These are phyloP conservation scores for Xylariaceae sp. DNA, from an alignment of 2,329 filamentous ascomycete species.

Conservation along the genomic window DNA sequence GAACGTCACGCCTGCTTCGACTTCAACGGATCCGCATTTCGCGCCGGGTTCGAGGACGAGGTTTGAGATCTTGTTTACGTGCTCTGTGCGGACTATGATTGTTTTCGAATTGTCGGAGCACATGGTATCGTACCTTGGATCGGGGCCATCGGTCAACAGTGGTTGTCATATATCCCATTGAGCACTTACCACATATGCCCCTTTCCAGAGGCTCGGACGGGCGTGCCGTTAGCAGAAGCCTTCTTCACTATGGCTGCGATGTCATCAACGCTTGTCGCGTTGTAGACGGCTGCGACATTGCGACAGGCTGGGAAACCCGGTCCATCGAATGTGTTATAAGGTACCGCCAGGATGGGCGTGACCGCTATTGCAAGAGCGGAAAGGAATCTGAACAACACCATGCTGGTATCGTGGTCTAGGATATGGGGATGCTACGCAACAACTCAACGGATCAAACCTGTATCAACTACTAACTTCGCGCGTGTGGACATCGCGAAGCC, in stretches of 20 bases:
- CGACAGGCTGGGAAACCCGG: slow-evolving; percentile 43
- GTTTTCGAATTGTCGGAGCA: slow-evolving; percentile 44
- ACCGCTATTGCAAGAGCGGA: slow-evolving; percentile 14
- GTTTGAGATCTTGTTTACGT: slow-evolving; percentile 41
- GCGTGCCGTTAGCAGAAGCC: slow-evolving; percentile 36
- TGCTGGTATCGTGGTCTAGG: slow-evolving; percentile 5
- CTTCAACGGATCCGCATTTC: slow-evolving; percentile 40
- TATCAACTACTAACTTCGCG: background rate
- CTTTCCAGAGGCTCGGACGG: slow-evolving; percentile 44
- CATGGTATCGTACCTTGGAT: slow-evolving; percentile 46
- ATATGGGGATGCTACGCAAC: background rate
- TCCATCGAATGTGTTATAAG: slow-evolving; percentile 48
- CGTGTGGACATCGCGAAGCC: background rate
- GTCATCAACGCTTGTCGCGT: slow-evolving; percentile 42
- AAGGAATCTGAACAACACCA: slow-evolving; percentile 19
- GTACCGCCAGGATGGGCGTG: slow-evolving; percentile 22
- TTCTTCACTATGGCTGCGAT: slow-evolving; percentile 39
- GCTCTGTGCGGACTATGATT: slow-evolving; percentile 43
- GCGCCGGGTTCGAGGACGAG: slow-evolving; percentile 36
- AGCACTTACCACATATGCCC: slow-evolving; percentile 39
- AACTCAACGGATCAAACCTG: background rate
- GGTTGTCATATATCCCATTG: background rate
- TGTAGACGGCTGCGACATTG: slow-evolving; percentile 41
- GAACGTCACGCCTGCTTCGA: slow-evolving; percentile 49
- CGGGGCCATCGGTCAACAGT: background rate